A percentile compares a stretch with the other conserved stretches of the same genome.
Conservation (phyloP, 176 grass and related monocot genomes). For the Alopecurus myosuroides region DNA sequence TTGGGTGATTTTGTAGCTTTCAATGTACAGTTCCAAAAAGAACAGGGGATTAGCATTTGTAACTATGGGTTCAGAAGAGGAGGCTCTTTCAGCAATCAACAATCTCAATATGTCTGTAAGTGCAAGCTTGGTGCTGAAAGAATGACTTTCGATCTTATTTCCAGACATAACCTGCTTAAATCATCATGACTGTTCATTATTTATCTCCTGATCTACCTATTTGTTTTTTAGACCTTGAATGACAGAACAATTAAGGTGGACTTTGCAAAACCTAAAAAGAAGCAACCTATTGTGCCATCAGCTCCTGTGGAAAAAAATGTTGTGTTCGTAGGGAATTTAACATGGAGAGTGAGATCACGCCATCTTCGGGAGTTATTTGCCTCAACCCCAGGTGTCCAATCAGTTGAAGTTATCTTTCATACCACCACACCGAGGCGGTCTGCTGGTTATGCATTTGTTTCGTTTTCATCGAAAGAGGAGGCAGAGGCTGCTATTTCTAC, state of each 20-base stretch:
- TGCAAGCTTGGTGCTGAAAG: background rate
- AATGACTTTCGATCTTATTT: background rate
- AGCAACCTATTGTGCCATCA: conserved; percentile 22
- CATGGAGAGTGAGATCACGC: conserved; percentile 63
- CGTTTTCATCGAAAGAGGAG: conserved; percentile 75
- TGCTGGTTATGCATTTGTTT: conserved; percentile 83
- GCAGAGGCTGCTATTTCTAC: conserved; percentile 73
- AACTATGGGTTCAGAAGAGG: conserved; percentile 84
- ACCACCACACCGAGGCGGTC: conserved; percentile 74
- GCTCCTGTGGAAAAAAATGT: conserved; percentile 33
- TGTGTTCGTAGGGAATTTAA: conserved; percentile 86
- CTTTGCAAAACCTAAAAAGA: conserved; percentile 72
- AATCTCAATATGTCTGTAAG: conserved; percentile 75
- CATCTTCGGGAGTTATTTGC: conserved; percentile 78
- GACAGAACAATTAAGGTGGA: conserved; percentile 78
- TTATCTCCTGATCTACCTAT: background rate
- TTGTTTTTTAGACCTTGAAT: conserved; percentile 48
- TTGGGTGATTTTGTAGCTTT: conserved; percentile 52
- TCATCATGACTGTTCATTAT: background rate
- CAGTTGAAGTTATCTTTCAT: conserved; percentile 79
- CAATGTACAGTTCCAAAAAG: conserved; percentile 72
- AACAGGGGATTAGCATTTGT: conserved; percentile 97
- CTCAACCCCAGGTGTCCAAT: conserved; percentile 47
- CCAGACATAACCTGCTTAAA: background rate
- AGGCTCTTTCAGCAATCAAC: conserved; percentile 54